Evolutionary conservation across 1,284 basidiomycete species (phyloP), one percentile per base, ranked within the genome.

Genomic region (Stygiomarasmius scandens): DNA sequence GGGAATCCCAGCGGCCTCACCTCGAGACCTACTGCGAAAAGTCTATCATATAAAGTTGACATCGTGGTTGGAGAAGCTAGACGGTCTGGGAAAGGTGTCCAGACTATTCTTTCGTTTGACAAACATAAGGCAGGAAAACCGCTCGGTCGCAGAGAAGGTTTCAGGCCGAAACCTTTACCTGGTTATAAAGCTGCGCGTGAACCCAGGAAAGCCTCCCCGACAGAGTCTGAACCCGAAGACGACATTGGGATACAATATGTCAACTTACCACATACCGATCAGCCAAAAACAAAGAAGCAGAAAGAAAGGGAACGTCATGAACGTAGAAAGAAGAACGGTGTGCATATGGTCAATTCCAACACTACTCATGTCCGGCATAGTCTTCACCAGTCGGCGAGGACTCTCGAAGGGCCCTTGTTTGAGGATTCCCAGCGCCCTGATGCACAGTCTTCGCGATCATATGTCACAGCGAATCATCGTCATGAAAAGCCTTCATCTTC

Each of bases 31-130:
- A 14, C 32, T 8, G 14, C 8, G 16, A 41, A 41, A 19, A 6
- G 38, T 41, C 38, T 16, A 16, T 12, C 38, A 4, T n/a, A 12
- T 16, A 41, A 41, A 19, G 16, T 41, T 9, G 16, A 16, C 38
- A 55, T 23, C 8, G 16, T 44, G 41, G 51, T 45, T 55, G 60
- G 38, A 22, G 25, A 34, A 22, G 48, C 24, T 49, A 38, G 49
- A 16, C 43, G 52, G 20, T 16, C 29, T 14, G 51, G 43, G 54
- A 56, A 54, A 41, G 49, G 43, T 19, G 62, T 4, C 38, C 38
- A 41, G 38, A 41, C 38, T 16, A 19, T n/a, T 9, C 38, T 41
- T 41, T n/a, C 38, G 16, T 12, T 41, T 34, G 14, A 14, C 29
- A 5, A 41, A n/a, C 14, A 4, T 9, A 41, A 16, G 11, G 11